Conservation (phyloP, 768 basidiomycete genomes). For the Tricholoma furcatifolium region DNA sequence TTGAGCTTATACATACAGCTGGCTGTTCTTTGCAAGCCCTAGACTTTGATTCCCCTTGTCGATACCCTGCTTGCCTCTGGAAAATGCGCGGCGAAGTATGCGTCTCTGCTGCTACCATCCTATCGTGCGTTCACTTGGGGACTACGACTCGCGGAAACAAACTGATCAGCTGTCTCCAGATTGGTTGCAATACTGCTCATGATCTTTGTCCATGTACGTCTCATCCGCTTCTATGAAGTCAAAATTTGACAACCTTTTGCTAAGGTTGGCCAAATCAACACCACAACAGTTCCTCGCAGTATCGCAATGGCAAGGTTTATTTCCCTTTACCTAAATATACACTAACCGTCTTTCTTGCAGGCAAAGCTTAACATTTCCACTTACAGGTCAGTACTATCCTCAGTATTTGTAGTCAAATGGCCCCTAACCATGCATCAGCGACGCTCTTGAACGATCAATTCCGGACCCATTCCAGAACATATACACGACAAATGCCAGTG, state of each 20-base stretch:
- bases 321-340: neutral
- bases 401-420: neutral
- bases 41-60: slow-evolving; percentile 20
- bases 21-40: slow-evolving; percentile 16
- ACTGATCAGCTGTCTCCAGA: slow-evolving; percentile 27
- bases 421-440: slow-evolving; percentile 31
- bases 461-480: slow-evolving; percentile 60
- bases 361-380: slow-evolving; percentile 66
- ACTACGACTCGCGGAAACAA: slow-evolving; percentile 13
- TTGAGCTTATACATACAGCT: slow-evolving; percentile 17
- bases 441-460: slow-evolving; percentile 47
- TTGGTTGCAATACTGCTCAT: slow-evolving; percentile 58
- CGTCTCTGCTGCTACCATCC: slow-evolving; percentile 65
- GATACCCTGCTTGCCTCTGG: slow-evolving; percentile 17
- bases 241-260: slow-evolving; percentile 24
- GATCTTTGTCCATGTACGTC: slow-evolving; percentile 78
- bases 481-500: slow-evolving; percentile 64
- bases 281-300: slow-evolving; percentile 65
- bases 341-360: slow-evolving; percentile 31
- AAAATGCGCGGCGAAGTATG: slow-evolving; percentile 76
- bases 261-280: slow-evolving; percentile 83
- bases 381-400: slow-evolving; percentile 54
- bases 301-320: slow-evolving; percentile 63
- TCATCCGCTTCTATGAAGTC: slow-evolving; percentile 4
- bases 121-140: slow-evolving; percentile 54